Conservation (phyloP, 805 yeast genomes). For the Ogataea zsoltii region DNA sequence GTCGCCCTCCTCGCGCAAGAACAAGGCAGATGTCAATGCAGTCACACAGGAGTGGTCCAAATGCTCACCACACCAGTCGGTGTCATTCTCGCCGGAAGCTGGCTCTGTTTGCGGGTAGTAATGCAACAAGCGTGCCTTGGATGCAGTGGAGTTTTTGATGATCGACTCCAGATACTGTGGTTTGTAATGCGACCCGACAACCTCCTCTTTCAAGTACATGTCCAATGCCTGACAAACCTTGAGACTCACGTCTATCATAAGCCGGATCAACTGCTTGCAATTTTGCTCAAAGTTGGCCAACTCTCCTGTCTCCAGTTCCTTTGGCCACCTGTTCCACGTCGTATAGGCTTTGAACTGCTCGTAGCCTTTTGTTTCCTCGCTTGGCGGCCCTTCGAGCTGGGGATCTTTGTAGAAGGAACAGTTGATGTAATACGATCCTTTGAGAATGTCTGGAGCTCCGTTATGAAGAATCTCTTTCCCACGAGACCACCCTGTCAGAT, state of each 20-base stretch:
- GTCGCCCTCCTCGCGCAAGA: constrained; percentile 39
- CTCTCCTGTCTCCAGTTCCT: constrained; percentile 25
- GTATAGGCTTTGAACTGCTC: constrained; percentile 45
- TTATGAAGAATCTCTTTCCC: constrained; percentile 52
- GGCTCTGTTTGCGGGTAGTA: constrained; percentile 41
- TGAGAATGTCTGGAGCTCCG: constrained; percentile 48
- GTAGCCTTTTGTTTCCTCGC: constrained; percentile 34
- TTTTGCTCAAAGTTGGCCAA: constrained; percentile 38
- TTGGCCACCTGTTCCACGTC: constrained; percentile 55
- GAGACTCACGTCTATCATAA: constrained; percentile 50
- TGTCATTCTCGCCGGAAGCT: constrained; percentile 19
- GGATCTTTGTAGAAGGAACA: constrained; percentile 53
- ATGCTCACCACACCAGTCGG: constrained; percentile 65
- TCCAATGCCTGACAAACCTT: constrained; percentile 58
- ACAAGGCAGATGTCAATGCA: constrained; percentile 57
- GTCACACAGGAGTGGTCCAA: constrained; percentile 61
- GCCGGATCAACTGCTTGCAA: constrained; percentile 40
- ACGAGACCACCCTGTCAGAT: constrained; percentile 63
- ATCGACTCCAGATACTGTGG: constrained; percentile 43
- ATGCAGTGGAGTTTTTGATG: constrained; percentile 49
- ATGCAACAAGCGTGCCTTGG: constrained; percentile 59
- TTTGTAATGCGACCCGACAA: constrained; percentile 32
- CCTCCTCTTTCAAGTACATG: constrained; percentile 34
- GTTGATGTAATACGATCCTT: constrained; percentile 60
- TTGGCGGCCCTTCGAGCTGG: constrained; percentile 46